phyloP scores from a whole-genome alignment of 345 rosid genomes.

The Populus simonii region DNA sequence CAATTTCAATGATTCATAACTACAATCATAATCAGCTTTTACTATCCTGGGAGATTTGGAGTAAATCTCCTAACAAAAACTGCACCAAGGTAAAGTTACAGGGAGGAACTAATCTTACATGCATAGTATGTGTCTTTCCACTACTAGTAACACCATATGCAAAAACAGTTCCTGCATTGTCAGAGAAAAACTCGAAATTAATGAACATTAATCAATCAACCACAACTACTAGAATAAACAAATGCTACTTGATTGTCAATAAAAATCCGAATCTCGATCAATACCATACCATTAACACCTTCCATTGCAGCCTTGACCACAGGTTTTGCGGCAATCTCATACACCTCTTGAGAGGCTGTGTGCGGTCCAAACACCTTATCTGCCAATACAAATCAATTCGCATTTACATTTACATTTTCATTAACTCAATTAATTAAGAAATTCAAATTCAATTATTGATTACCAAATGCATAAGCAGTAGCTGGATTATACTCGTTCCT shows the following conservation, averaged over 20 bases:
- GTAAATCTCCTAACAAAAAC: not conserved
- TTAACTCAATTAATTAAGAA: not conserved
- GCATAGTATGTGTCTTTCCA: conserved; percentile 99
- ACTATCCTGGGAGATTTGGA: not conserved
- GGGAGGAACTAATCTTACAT: conserved; percentile 50
- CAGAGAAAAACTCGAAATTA: not conserved
- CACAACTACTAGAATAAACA: not conserved
- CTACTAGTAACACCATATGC: conserved; percentile 99
- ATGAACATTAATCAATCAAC: not conserved
- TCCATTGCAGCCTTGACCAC: conserved; percentile 99
- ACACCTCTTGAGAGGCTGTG: conserved; percentile 70
- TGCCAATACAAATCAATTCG: conserved; percentile 24
- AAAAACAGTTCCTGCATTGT: conserved; percentile 84
- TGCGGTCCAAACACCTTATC: conserved; percentile 92
- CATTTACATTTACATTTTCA: not conserved
- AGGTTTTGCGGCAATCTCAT: conserved; percentile 93
- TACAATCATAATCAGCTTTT: not conserved
- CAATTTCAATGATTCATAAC: not conserved
- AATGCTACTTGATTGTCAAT: not conserved
- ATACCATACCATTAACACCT: conserved; percentile 83
- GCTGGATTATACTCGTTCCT: conserved; percentile 85
- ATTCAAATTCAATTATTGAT: not conserved
- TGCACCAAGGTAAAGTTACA: not conserved
- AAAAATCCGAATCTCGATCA: not conserved
- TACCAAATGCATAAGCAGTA: conserved; percentile 92